phyloP scores from a whole-genome alignment of 176 grass and related monocot genomes.

The Eragrostis curvula region DNA sequence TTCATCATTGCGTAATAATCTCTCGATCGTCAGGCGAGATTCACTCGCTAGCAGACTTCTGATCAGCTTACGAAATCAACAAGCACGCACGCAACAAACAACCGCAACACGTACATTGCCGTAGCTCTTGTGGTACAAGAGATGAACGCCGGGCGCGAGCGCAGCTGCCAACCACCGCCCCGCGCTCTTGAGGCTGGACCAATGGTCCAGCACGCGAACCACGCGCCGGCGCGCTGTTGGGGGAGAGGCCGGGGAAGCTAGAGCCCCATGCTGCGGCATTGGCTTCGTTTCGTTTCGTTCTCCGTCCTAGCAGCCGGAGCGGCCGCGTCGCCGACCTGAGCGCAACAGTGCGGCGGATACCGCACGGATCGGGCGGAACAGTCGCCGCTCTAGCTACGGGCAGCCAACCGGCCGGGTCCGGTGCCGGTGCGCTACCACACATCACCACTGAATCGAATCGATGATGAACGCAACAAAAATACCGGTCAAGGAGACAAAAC shows the following conservation, averaged over 20 bases:
- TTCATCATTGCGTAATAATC: background rate
- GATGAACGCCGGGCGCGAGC: no score
- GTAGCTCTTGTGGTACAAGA: no score
- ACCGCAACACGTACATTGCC: no score
- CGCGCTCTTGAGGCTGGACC: no score
- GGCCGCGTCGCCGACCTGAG: background rate
- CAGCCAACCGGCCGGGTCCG: background rate
- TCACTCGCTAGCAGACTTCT: background rate
- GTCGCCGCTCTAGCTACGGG: slow-evolving; percentile 24
- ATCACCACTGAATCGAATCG: no score
- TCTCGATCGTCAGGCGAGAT: background rate
- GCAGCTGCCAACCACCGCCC: background rate
- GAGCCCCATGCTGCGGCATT: no score
- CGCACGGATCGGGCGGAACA: slow-evolving; percentile 22
- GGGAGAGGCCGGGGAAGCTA: no score
- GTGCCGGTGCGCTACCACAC: background rate
- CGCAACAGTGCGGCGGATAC: slow-evolving; percentile 33
- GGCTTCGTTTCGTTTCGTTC: no score
- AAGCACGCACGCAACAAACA: background rate
- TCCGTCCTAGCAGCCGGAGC: background rate
- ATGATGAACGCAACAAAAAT: background rate
- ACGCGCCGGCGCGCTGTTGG: background rate
- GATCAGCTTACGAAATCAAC: background rate
- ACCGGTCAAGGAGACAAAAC: background rate
- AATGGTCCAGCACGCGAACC: background rate